A percentile compares a stretch with the other conserved stretches of the same genome.
Conservation (phyloP, 1,284 basidiomycete genomes). For the Porogramme epimiltina region DNA sequence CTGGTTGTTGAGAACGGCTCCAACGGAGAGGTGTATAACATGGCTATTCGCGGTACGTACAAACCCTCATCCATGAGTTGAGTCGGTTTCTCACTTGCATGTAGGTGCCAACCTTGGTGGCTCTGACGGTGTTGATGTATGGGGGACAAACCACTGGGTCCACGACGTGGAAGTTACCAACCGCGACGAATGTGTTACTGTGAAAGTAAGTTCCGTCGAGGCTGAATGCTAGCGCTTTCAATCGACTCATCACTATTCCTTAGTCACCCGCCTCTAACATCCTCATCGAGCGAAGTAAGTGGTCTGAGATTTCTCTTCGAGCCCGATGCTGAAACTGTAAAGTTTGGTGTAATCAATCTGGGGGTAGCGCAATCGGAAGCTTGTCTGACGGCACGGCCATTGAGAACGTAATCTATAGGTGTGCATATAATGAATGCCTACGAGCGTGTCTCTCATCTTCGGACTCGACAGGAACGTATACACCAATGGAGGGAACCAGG, state of each 20-base stretch:
- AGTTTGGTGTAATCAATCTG: constrained; percentile 41
- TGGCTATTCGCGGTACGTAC: constrained; percentile 34
- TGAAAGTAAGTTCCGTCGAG: constrained; percentile 27
- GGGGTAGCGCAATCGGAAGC: constrained; percentile 38
- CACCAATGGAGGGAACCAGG: constrained; percentile 38
- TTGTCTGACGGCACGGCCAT: constrained; percentile 34
- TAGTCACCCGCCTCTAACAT: constrained; percentile 35
- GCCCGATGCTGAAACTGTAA: not conserved
- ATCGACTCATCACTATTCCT: no score
- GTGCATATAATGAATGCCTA: not conserved
- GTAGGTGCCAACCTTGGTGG: constrained; percentile 34
- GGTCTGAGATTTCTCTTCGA: not conserved
- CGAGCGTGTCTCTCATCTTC: not conserved
- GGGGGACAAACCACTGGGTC: constrained; percentile 37
- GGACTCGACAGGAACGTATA: constrained; percentile 28
- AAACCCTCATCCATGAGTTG: rapidly evolving
- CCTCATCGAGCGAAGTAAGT: constrained; percentile 34
- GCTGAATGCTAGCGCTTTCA: no score
- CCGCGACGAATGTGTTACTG: constrained; percentile 40
- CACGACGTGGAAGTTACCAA: constrained; percentile 41
- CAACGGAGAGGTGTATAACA: constrained; percentile 39
- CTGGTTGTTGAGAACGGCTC: constrained; percentile 34
- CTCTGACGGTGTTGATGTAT: constrained; percentile 39
- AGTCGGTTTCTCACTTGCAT: not conserved
- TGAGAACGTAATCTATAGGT: constrained; percentile 34